Evolutionary conservation across 2,329 filamentous ascomycete genomes (phyloP), one percentile per base, ranked within the genome.

Genomic region (Penicillium hordei): DNA sequence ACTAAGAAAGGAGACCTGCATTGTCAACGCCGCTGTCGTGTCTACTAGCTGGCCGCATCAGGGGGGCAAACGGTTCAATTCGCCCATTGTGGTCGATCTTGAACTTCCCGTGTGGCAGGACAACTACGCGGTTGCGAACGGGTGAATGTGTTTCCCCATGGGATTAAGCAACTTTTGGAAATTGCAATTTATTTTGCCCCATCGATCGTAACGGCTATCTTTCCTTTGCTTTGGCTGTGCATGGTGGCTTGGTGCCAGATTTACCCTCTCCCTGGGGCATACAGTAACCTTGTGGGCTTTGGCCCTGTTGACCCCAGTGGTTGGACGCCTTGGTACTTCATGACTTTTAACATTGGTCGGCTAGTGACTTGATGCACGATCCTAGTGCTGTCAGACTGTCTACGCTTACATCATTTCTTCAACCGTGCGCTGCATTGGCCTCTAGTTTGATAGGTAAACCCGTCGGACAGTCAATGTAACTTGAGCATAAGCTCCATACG

Each of bases 31-130:
- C 29, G 86, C 90, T 21, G 86, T 93, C 60, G 83, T 89, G 80
- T 86, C 85, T 43, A 86, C 81, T 23, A 86, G 83, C 60, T 87
- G 85, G 75, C 87, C 87, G 49, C 86, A 89, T 61, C 67, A 57
- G 33, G 79, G 75, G 1, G 85, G 85, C 17, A 89, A 87, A 71
- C 80, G 75, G 60, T 86, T 89, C 74, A 86, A 93, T 73, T 90
- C 92, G 70, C 88, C 91, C 21, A 88, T 95, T 64, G 87, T 95
- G n/a, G 86, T 96, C 13, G 90, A 96, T 70, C 69, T 95, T 31
- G 86, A 92, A 63, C 76, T 94, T 60, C 87, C 88, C 0, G 78
- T 87, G 21, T 84, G 81, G 78, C 70, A 73, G 49, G 67, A 66
- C 39, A 19, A 54, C 39, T 34, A 59, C 55, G 50, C 36, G 40